Conservation (phyloP, 2,329 filamentous ascomycete species). For the Fonsecaea erecta region DNA sequence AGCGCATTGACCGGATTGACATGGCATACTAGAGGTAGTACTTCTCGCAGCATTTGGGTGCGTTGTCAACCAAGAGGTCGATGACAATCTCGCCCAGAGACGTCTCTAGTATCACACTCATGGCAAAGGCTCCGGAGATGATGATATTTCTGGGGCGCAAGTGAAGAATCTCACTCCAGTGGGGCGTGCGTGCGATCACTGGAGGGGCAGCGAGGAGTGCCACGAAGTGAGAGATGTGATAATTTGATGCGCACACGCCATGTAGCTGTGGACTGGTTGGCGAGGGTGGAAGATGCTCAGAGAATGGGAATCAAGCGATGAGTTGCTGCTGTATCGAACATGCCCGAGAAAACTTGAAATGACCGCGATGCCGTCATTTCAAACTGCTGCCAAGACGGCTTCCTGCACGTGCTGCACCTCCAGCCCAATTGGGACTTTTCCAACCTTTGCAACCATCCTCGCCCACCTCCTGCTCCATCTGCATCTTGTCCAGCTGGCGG, state of each 20-base stretch:
- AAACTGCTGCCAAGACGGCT: background rate
- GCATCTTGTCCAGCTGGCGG: background rate
- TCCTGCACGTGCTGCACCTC: background rate
- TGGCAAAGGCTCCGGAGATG: conserved; percentile 45
- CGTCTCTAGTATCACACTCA: conserved; percentile 95
- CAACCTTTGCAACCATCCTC: background rate
- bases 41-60: conserved; percentile 94
- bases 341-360: background rate
- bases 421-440: background rate
- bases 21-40: conserved; percentile 55
- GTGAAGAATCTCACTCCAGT: background rate
- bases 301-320: background rate
- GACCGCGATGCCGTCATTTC: background rate
- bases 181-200: background rate
- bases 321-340: background rate
- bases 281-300: background rate
- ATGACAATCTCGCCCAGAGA: conserved; percentile 93
- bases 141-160: background rate
- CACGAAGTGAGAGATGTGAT: background rate
- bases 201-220: background rate
- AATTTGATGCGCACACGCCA: background rate
- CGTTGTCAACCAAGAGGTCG: conserved; percentile 85
- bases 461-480: background rate
- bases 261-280: background rate
- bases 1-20: conserved; percentile 34